Evolutionary conservation across 768 basidiomycete species (phyloP).

Genomic region (Favolaschia claudopus): DNA sequence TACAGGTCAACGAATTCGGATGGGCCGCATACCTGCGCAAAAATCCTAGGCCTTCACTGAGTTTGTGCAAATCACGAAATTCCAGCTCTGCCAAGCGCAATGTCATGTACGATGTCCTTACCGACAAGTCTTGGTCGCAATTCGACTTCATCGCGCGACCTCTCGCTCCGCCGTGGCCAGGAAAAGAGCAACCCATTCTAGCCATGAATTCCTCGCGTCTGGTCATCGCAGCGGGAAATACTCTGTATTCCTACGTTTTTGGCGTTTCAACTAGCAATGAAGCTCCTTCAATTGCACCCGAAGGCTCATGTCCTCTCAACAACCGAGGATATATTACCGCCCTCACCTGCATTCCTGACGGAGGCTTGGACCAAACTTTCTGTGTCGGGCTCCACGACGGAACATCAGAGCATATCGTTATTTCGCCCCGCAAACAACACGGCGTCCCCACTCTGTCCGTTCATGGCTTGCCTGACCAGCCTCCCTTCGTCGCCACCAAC

Average conservation of each 20-base stretch:
- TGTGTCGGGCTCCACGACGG: constrained; percentile 69
- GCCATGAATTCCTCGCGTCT: constrained; percentile 63
- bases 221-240: constrained; percentile 65
- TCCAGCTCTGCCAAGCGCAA: constrained; percentile 53
- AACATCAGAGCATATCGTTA: constrained; percentile 53
- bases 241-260: constrained; percentile 66
- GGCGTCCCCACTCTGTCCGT: constrained; percentile 32
- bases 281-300: constrained; percentile 54
- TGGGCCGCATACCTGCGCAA: constrained; percentile 61
- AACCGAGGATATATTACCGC: constrained; percentile 61
- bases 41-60: constrained; percentile 63
- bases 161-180: constrained; percentile 64
- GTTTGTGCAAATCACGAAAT: constrained; percentile 51
- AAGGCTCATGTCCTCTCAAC: constrained; percentile 53
- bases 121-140: constrained; percentile 62
- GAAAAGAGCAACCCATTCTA: constrained; percentile 63
- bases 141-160: constrained; percentile 68
- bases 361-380: constrained; percentile 51
- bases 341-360: constrained; percentile 56
- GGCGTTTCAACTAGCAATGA: constrained; percentile 34
- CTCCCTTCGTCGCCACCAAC: constrained; percentile 40
- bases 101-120: constrained; percentile 58
- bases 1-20: constrained; percentile 70
- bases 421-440: constrained; percentile 31
- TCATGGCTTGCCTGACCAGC: constrained; percentile 6